A percentile compares a stretch with the other conserved stretches of the same genome.
Evolutionary conservation across 2,329 filamentous ascomycete genomes (phyloP).

Genomic region (Tothia fuscella): DNA sequence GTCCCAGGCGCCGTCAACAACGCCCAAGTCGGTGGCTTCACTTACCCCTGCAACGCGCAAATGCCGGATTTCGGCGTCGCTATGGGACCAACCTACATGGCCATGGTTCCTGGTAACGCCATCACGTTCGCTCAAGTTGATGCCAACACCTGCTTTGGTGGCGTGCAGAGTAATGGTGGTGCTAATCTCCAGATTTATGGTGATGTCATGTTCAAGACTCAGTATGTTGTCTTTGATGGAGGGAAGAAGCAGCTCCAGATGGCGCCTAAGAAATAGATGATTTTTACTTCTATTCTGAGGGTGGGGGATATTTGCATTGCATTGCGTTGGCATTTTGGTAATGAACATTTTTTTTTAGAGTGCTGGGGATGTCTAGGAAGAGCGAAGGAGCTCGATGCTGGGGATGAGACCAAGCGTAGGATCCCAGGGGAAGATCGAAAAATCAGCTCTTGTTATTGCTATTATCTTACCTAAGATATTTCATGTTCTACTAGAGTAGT

Average conservation of each 20-base stretch:
- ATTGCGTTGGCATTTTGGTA: background rate
- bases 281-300: background rate
- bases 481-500: background rate
- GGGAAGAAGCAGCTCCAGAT: slow-evolving; percentile 41
- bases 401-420: background rate
- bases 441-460: background rate
- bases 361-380: background rate
- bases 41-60: slow-evolving; percentile 30
- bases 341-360: background rate
- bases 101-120: slow-evolving; percentile 39
- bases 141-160: slow-evolving; percentile 51
- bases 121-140: slow-evolving; percentile 28
- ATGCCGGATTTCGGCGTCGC: slow-evolving; percentile 39
- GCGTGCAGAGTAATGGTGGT: slow-evolving; percentile 47
- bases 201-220: slow-evolving; percentile 48
- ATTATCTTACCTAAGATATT: background rate
- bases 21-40: slow-evolving; percentile 28
- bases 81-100: slow-evolving; percentile 46
- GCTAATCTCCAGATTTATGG: slow-evolving; percentile 48
- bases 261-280: slow-evolving; percentile 27
- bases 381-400: background rate
- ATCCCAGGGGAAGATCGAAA: too few species aligned
- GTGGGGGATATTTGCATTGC: background rate
- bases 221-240: slow-evolving; percentile 49
- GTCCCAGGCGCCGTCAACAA: slow-evolving; percentile 27